phyloP scores from a whole-genome alignment of 2,329 filamentous ascomycete genomes.

The Trichoderma afroharzianum region DNA sequence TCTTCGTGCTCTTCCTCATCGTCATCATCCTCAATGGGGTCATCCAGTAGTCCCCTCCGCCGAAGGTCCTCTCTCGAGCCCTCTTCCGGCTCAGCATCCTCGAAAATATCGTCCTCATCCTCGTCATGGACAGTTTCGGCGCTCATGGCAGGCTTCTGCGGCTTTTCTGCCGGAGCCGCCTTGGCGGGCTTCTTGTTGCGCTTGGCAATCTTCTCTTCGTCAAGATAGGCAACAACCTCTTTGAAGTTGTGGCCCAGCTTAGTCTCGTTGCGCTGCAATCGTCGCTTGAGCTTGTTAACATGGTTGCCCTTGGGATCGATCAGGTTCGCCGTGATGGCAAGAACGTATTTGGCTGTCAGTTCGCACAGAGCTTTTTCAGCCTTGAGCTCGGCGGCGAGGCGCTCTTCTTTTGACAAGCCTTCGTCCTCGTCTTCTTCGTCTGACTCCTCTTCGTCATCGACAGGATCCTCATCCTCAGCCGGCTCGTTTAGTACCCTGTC shows the following conservation, averaged over 20 bases:
- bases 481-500: slow-evolving; percentile 56
- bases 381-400: slow-evolving; percentile 63
- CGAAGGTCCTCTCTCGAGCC: slow-evolving; percentile 57
- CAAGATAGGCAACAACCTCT: slow-evolving; percentile 76
- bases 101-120: slow-evolving; percentile 41
- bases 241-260: slow-evolving; percentile 81
- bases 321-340: slow-evolving; percentile 71
- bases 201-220: slow-evolving; percentile 58
- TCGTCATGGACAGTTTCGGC: slow-evolving; percentile 46
- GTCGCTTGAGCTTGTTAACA: slow-evolving; percentile 62
- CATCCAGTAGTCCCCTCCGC: slow-evolving; percentile 51
- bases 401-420: slow-evolving; percentile 53
- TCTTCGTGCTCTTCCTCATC: slow-evolving; percentile 25
- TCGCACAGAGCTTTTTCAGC: slow-evolving; percentile 85
- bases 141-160: slow-evolving; percentile 35
- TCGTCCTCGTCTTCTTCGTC: slow-evolving; percentile 55
- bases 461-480: slow-evolving; percentile 69
- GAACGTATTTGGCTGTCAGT: slow-evolving; percentile 77
- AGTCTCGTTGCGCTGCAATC: slow-evolving; percentile 74
- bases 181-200: slow-evolving; percentile 38
- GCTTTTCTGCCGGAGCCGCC: slow-evolving; percentile 19
- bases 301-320: slow-evolving; percentile 62
- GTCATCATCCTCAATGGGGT: slow-evolving; percentile 37
- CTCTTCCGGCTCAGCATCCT: slow-evolving; percentile 53
- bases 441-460: slow-evolving; percentile 55